Evolutionary conservation across 768 basidiomycete genomes (phyloP).

Genomic region (Lentinula sp.): DNA sequence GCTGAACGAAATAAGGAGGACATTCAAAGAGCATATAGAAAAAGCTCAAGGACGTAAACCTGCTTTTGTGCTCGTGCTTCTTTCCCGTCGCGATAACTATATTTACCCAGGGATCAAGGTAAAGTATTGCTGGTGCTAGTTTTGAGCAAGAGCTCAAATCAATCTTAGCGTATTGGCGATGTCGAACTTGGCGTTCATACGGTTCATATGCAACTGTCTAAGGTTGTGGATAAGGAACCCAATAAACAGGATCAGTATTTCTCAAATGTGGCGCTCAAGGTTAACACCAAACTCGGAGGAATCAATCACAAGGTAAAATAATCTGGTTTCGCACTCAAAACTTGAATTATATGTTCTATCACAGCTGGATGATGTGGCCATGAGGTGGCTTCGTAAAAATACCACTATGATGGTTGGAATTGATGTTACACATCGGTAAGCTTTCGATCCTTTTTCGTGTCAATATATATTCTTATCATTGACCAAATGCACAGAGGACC

Average conservation of each 20-base stretch:
- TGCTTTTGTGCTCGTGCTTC: conserved; percentile 62
- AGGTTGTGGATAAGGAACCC: conserved; percentile 43
- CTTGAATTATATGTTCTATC: neutral
- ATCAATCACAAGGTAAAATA: conserved; percentile 55
- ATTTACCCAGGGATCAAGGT: conserved; percentile 81
- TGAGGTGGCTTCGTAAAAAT: conserved; percentile 59
- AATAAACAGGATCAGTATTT: conserved; percentile 74
- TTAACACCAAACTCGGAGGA: conserved; percentile 81
- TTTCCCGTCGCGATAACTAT: conserved; percentile 61
- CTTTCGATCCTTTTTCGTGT: neutral
- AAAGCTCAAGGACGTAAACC: conserved; percentile 31
- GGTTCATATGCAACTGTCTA: conserved; percentile 61
- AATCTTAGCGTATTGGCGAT: conserved; percentile 55
- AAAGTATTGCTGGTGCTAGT: neutral
- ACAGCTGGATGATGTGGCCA: conserved; percentile 46
- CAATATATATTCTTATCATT: neutral
- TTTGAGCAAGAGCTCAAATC: neutral
- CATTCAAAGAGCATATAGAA: conserved; percentile 25
- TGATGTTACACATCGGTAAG: conserved; percentile 69
- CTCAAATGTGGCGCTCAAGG: conserved; percentile 75
- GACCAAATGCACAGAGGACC: neutral
- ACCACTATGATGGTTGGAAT: conserved; percentile 83
- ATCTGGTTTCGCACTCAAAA: neutral
- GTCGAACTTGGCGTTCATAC: conserved; percentile 71
- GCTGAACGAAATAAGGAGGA: conserved; percentile 32